A percentile compares a stretch with the other conserved stretches of the same genome.
Evolutionary conservation across 1,284 basidiomycete species (phyloP).

Genomic region (Pseudozyma sp.): DNA sequence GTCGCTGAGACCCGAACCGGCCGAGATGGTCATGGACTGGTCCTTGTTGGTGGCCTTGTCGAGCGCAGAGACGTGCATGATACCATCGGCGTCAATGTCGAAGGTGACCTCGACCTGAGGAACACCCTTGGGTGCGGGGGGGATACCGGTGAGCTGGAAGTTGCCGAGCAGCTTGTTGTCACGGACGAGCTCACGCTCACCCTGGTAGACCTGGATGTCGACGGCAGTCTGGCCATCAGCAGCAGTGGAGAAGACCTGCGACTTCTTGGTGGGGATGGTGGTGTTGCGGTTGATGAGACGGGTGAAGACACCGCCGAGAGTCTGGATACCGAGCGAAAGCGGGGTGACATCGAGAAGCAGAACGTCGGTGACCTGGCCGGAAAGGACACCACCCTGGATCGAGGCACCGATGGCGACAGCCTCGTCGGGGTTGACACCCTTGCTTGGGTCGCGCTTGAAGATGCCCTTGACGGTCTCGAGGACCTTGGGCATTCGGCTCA

Average conservation of each 20-base stretch:
- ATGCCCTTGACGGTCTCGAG: conserved; percentile 91
- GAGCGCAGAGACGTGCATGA: conserved; percentile 67
- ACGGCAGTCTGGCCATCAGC: conserved; percentile 69
- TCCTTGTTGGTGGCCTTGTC: conserved; percentile 68
- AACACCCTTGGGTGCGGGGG: conserved; percentile 92
- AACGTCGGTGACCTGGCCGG: conserved; percentile 82
- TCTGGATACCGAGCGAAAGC: conserved; percentile 95
- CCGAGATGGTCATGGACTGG: conserved; percentile 67
- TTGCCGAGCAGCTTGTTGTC: conserved; percentile 98
- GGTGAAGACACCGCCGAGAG: conserved; percentile 97
- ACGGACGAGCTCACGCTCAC: conserved; percentile 93
- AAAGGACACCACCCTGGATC: conserved; percentile 95
- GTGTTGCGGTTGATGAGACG: conserved; percentile 97
- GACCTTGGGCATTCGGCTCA: conserved; percentile 97
- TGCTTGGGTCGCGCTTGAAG: conserved; percentile 92
- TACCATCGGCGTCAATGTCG: conserved; percentile 68
- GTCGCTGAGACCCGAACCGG: conserved; percentile 66
- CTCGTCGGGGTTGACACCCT: conserved; percentile 90
- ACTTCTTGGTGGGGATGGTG: conserved; percentile 96
- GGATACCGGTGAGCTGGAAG: conserved; percentile 92
- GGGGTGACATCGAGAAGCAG: conserved; percentile 97
- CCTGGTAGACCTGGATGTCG: conserved; percentile 85
- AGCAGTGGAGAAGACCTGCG: conserved; percentile 90
- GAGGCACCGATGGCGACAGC: conserved; percentile 88
- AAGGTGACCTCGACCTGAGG: conserved; percentile 69